These are phyloP conservation scores for Lyophyllum shimeji DNA, from an alignment of 768 basidiomycete species.

Conservation along the genomic window DNA sequence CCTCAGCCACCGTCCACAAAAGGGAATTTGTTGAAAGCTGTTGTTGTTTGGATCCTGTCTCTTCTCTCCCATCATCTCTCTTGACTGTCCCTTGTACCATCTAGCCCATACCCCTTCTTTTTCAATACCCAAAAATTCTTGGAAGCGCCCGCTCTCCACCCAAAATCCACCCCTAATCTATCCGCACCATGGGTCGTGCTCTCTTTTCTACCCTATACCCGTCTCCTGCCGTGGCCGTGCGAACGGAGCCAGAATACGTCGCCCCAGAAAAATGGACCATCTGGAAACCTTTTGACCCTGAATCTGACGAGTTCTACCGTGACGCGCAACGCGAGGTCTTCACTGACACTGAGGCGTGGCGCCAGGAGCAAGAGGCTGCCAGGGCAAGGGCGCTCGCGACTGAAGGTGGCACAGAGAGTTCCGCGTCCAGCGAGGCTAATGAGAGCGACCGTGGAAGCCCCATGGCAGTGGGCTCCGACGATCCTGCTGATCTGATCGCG, in stretches of 20 bases:
- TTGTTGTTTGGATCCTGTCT: constrained; percentile 14
- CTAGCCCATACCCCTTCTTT: constrained; percentile 20
- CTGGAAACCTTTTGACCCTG: constrained; percentile 73
- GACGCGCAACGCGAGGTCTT: constrained; percentile 69
- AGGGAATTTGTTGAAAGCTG: constrained; percentile 15
- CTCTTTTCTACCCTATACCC: constrained; percentile 50
- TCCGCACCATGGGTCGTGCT: constrained; percentile 53
- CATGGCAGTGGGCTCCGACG: constrained; percentile 43
- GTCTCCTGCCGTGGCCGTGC: constrained; percentile 34
- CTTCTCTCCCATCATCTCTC: constrained; percentile 14
- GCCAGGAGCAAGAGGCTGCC: constrained; percentile 27
- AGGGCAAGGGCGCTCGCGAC: constrained; percentile 23
- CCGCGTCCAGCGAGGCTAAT: constrained; percentile 40
- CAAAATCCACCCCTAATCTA: not conserved
- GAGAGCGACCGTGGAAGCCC: constrained; percentile 50
- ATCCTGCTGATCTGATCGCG: constrained; percentile 37
- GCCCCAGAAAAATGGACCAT: constrained; percentile 57
- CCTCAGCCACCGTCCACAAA: constrained; percentile 2
- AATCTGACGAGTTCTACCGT: constrained; percentile 75
- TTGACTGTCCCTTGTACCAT: constrained; percentile 16
- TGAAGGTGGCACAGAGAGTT: constrained; percentile 30
- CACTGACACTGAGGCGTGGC: constrained; percentile 42
- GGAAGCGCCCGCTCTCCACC: not conserved
- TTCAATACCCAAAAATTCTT: constrained; percentile 22
- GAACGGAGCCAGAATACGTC: constrained; percentile 43